Percentiles rank a stretch among this genome's conserved stretches.
Conservation (phyloP, 2,329 filamentous ascomycete genomes). For the Colletotrichum tamarilloi region DNA sequence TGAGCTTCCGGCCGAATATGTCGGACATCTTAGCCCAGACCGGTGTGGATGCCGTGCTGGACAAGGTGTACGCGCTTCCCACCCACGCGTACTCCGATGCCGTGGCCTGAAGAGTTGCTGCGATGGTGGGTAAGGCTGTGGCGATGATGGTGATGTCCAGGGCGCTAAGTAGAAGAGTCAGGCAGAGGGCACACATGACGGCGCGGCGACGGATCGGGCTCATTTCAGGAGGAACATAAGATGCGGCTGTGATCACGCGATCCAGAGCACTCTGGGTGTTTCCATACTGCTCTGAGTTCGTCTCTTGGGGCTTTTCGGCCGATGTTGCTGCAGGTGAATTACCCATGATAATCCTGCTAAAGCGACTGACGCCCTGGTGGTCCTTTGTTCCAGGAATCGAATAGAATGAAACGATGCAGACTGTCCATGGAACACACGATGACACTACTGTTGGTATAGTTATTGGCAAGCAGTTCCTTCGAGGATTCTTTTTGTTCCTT, state of each 20-base stretch:
- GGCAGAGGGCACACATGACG: slow-evolving; percentile 36
- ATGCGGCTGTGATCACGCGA: background rate
- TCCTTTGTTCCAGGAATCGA: too few species aligned
- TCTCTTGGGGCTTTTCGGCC: background rate
- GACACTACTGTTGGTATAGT: background rate
- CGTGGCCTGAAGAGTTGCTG: slow-evolving; percentile 36
- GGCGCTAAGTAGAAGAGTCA: slow-evolving; percentile 41
- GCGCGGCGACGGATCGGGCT: slow-evolving; percentile 1
- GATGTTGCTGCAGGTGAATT: background rate
- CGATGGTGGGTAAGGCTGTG: slow-evolving; percentile 43
- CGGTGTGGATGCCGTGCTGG: slow-evolving; percentile 70
- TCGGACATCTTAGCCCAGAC: slow-evolving; percentile 70
- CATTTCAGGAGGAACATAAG: background rate
- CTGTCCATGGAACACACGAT: background rate
- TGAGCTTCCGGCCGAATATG: slow-evolving; percentile 54
- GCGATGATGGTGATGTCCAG: slow-evolving; percentile 43
- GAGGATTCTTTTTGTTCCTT: background rate
- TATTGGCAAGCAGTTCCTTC: background rate
- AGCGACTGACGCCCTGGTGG: too few species aligned
- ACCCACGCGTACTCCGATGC: slow-evolving; percentile 43
- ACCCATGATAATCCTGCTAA: background rate
- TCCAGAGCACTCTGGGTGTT: background rate
- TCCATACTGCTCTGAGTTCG: background rate
- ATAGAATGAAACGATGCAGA: background rate
- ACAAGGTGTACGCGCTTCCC: slow-evolving; percentile 40